Evolutionary conservation across 1,284 basidiomycete species (phyloP), one percentile per base, ranked within the genome.

Genomic region (Sutorius eximius): DNA sequence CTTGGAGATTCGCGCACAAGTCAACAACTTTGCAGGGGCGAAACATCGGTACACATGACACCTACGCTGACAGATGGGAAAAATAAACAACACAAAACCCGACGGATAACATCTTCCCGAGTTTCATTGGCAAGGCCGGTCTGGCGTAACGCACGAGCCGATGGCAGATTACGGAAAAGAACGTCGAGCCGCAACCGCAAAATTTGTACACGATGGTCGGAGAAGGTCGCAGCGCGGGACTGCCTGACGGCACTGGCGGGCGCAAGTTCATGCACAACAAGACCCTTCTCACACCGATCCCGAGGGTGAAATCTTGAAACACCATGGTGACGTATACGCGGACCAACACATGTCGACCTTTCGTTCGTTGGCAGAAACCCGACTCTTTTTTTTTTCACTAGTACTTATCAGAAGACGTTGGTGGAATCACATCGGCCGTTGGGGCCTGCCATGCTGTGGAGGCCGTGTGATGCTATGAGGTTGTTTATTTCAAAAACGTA

Each of bases 401-500:
- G 24, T 6, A 27, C 44, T 29, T 24, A 46, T 60, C 46, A 45
- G 45, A 49, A 40, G 30, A 13, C 24, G 29, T 45, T 40, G 10
- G 20, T 30, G 16, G 43, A 45, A 32, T 47, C 51, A 51, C 45
- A 43, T 45, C 61, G 50, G 40, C 41, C 27, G 16, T 48, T 34
- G 13, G 38, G 0, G 24, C 45, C 15, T 46, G 66, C 59, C 56
- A 61, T 63, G 51, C 64, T 67, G 67, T 69, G 50, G 49, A 45
- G 36, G 44, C 55, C 57, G 48, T 56, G 51, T 51, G 58, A 53
- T 34, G 27, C 32, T 27, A 37, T 33, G 33, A 60, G 45, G 20
- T 41, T 53, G 55, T 56, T 66, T 54, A 48, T 66, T 56, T 47
- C 49, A 32, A 37, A 46, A 27, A 46, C 1, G 49, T n/a, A 38